Conservation (phyloP, 352 stramenopile species). For the Phytopythium aichiense region DNA sequence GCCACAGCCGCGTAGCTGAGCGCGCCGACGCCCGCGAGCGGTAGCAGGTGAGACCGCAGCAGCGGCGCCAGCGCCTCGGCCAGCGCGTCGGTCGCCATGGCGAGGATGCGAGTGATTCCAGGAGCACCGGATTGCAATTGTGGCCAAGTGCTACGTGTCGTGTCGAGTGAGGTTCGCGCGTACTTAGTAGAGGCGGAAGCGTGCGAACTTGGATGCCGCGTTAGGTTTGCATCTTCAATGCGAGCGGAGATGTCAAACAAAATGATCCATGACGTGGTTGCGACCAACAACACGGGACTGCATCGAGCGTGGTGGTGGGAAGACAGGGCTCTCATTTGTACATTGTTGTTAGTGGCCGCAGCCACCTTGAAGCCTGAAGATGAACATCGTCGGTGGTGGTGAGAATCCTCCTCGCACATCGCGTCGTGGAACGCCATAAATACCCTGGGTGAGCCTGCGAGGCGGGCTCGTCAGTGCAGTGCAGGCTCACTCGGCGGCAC, state of each 20-base stretch:
- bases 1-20: conserved; percentile 56
- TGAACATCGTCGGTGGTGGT: background rate
- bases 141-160: no score
- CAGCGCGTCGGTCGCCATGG: background rate
- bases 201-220: no score
- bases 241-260: no score
- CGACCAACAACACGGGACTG: no score
- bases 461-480: background rate
- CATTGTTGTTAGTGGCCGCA: background rate
- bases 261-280: no score
- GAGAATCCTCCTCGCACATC: background rate
- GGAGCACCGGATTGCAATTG: no score
- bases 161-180: no score
- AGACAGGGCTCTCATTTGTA: background rate
- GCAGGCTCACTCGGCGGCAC: background rate
- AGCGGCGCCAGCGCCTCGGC: conserved; percentile 17
- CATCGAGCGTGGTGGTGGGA: no score
- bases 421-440: conserved; percentile 1
- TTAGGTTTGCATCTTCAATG: no score
- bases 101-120: no score
- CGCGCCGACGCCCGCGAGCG: conserved; percentile 48
- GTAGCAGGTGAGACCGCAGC: conserved; percentile 40
- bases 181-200: no score
- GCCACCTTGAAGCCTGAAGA: background rate
- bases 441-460: background rate